phyloP scores from a whole-genome alignment of 345 rosid genomes.

The Rhodamnia argentea region DNA sequence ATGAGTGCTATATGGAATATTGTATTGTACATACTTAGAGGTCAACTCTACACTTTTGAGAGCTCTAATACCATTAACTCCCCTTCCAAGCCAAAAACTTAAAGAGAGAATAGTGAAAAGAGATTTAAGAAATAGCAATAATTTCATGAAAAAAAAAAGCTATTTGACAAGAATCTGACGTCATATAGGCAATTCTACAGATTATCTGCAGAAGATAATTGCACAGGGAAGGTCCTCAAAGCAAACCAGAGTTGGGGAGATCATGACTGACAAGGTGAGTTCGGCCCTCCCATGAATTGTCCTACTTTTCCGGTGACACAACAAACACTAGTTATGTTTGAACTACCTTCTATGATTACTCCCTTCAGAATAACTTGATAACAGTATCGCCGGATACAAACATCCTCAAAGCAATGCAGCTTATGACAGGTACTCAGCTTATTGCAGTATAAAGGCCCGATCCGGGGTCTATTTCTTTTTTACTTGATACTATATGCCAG shows the following conservation, averaged over 20 bases:
- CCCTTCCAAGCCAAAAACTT: neutral
- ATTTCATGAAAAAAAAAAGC: neutral
- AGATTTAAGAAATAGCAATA: neutral
- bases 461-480: neutral
- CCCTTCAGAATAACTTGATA: conserved; percentile 45
- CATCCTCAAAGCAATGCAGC: conserved; percentile 73
- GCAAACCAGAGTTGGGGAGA: conserved; percentile 65
- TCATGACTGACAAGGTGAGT: conserved; percentile 73
- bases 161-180: neutral
- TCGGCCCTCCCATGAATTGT: neutral
- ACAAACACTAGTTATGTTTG: neutral
- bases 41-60: neutral
- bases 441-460: neutral
- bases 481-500: neutral
- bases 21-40: neutral
- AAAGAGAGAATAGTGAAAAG: neutral
- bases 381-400: conserved; percentile 63
- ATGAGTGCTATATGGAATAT: neutral
- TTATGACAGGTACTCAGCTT: conserved; percentile 63
- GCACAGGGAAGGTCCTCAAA: conserved; percentile 58
- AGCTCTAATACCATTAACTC: neutral
- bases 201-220: conserved; percentile 61
- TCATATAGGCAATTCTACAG: conserved; percentile 16
- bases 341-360: neutral
- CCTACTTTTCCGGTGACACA: neutral